Conservation (phyloP, 2,329 filamentous ascomycete species). For the Aspergillus viridinutans region DNA sequence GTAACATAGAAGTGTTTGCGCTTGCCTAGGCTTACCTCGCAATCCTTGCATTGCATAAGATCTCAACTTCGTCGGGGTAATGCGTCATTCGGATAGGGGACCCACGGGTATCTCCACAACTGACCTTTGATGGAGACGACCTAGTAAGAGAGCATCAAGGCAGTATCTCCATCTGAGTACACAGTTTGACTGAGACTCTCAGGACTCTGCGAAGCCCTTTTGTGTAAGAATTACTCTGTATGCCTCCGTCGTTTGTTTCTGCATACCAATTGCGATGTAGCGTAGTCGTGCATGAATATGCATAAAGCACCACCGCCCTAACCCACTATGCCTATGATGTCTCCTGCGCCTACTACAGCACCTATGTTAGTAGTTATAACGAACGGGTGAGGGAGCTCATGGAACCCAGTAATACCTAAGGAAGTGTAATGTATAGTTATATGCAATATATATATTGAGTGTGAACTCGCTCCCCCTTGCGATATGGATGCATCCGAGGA, state of each 20-base stretch:
- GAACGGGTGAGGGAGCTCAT: background rate
- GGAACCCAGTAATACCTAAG: background rate
- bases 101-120: background rate
- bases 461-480: background rate
- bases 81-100: background rate
- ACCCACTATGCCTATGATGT: background rate
- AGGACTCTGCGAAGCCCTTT: background rate
- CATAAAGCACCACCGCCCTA: background rate
- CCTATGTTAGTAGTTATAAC: background rate
- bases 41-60: background rate
- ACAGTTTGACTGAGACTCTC: background rate
- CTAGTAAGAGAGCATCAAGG: too few relatives aligned
- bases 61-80: background rate
- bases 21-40: background rate
- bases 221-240: background rate
- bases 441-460: background rate
- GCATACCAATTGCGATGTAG: background rate
- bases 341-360: background rate
- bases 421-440: background rate
- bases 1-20: background rate
- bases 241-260: background rate
- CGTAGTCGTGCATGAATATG: background rate
- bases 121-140: background rate
- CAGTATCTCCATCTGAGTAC: background rate
- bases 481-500: background rate